Conservation (phyloP, 169 alveolate species). For the Plasmodium relictum region DNA sequence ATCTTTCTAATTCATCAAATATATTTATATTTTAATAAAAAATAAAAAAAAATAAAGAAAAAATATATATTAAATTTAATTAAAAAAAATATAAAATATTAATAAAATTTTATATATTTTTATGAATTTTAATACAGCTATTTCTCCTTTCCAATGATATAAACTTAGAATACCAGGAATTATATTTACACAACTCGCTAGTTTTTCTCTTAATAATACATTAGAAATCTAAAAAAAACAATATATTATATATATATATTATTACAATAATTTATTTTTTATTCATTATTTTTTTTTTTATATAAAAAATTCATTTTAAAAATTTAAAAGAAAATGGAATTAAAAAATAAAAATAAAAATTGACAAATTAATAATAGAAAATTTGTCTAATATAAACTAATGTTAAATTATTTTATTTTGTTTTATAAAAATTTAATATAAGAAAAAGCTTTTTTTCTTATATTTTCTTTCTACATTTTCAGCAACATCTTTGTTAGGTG, state of each 20-base stretch:
- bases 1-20: constrained; percentile 25
- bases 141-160: constrained; percentile 78
- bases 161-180: constrained; percentile 58
- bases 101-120: neutral
- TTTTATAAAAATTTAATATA: neutral
- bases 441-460: neutral
- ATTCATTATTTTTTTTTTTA: neutral
- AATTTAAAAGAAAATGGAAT: neutral
- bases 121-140: constrained; percentile 25
- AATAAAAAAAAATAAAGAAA: neutral
- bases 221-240: constrained; percentile 30
- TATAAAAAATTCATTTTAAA: neutral
- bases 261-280: neutral
- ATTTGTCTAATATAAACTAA: neutral
- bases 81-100: neutral
- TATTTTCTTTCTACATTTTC: constrained; percentile 21
- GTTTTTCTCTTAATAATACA: constrained; percentile 39
- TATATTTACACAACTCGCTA: constrained; percentile 66
- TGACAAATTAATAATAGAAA: neutral
- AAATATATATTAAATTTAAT: neutral
- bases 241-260: too few species aligned
- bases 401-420: neutral
- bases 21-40: neutral
- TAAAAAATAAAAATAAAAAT: neutral
- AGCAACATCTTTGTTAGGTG: constrained; percentile 72